These are phyloP conservation scores for Trypanosomatidae sp. DNA, from an alignment of 208 protist genomes.

Conservation along the genomic window DNA sequence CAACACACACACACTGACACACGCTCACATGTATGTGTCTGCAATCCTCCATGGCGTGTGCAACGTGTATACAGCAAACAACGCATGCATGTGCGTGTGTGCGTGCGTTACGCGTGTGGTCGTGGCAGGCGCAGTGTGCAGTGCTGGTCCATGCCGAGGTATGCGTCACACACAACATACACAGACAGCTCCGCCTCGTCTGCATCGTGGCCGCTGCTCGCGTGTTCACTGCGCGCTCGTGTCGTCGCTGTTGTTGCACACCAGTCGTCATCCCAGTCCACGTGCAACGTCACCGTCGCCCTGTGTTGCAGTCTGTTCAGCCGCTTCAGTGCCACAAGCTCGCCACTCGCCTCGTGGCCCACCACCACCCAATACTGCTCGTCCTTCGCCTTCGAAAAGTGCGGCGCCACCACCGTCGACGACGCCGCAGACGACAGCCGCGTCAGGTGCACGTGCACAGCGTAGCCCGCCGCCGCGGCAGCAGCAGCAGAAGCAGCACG, in stretches of 20 bases:
- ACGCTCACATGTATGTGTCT: too few species aligned
- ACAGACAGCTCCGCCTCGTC: constrained; percentile 31
- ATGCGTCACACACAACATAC: constrained; percentile 86
- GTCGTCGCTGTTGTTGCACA: background rate
- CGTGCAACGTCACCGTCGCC: constrained; percentile 31
- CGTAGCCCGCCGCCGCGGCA: constrained; percentile 26
- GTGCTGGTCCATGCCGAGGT: constrained; percentile 87
- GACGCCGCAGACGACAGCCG: constrained; percentile 33
- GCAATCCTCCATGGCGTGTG: too few species aligned
- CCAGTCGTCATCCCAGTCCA: constrained; percentile 88
- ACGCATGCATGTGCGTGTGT: background rate
- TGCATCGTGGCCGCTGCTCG: background rate
- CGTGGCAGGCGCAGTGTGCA: constrained; percentile 47
- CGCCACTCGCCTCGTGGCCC: constrained; percentile 64
- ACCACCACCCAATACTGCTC: constrained; percentile 90
- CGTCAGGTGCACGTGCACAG: constrained; percentile 41
- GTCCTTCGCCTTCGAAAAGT: constrained; percentile 84
- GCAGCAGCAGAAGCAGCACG: constrained; percentile 6
- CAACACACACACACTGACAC: too few species aligned
- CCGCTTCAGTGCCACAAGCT: constrained; percentile 90
- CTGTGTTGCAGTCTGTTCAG: constrained; percentile 50
- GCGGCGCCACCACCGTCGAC: constrained; percentile 61
- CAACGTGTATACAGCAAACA: background rate
- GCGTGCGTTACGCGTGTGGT: constrained; percentile 2
- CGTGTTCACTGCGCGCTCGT: background rate